phyloP scores from a whole-genome alignment of 495 filamentous ascomycete genomes.

The Mytilinidion resinicola region DNA sequence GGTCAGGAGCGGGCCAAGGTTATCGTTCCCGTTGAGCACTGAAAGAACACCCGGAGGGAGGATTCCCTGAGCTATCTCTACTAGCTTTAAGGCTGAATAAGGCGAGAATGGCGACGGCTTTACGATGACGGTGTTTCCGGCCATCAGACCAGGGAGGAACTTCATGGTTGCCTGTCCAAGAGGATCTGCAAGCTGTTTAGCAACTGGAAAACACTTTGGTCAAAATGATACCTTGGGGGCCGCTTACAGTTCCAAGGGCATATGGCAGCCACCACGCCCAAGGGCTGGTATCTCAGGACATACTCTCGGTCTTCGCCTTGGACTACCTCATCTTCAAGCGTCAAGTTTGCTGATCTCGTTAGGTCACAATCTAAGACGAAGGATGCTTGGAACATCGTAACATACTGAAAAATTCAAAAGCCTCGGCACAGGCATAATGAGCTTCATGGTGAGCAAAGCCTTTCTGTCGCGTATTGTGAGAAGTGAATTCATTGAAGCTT shows the following conservation, averaged over 20 bases:
- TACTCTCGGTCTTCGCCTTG: conserved; percentile 21
- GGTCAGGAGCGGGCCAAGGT: conserved; percentile 54
- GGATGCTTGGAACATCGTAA: conserved; percentile 14
- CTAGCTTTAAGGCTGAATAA: conserved; percentile 59
- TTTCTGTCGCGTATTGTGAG: background rate
- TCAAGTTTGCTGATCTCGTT: conserved; percentile 25
- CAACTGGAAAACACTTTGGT: too few relatives aligned
- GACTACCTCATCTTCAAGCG: conserved; percentile 32
- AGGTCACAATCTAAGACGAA: conserved; percentile 19
- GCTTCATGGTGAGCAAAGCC: background rate
- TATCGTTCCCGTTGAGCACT: conserved; percentile 58
- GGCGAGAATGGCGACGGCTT: conserved; percentile 58
- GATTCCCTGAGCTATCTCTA: conserved; percentile 53
- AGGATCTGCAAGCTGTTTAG: too few relatives aligned
- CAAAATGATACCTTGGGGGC: too few relatives aligned
- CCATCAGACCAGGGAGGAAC: conserved; percentile 49
- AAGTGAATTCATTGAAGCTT: background rate
- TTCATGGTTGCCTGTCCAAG: conserved; percentile 40
- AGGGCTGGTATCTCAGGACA: conserved; percentile 29
- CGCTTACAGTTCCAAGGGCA: conserved; percentile 52
- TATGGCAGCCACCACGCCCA: conserved; percentile 32
- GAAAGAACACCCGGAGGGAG: conserved; percentile 64
- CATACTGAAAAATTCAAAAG: background rate
- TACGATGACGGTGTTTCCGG: conserved; percentile 58
- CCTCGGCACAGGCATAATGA: background rate